Percentiles rank a stretch among this genome's conserved stretches.
These are phyloP conservation scores for Macaranga tanarius DNA, from an alignment of 441 rosid genomes.

Conservation along the genomic window DNA sequence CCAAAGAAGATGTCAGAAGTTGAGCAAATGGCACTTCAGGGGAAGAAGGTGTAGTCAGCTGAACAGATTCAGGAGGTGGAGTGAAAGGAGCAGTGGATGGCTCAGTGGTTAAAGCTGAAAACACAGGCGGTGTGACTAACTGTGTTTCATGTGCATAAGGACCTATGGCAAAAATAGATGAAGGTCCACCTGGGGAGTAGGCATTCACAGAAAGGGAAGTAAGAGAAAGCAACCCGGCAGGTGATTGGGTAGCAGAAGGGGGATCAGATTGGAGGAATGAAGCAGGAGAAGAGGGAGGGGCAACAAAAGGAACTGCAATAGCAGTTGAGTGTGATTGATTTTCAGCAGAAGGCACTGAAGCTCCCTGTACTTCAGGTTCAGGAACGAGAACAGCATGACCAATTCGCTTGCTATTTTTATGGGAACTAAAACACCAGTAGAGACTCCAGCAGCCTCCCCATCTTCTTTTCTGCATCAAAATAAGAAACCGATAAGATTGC, in stretches of 20 bases:
- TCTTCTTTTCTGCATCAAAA: constrained; percentile 63
- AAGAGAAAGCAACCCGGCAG: constrained; percentile 61
- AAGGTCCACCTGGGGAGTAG: constrained; percentile 67
- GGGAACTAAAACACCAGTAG: constrained; percentile 80
- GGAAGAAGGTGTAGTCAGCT: constrained; percentile 80
- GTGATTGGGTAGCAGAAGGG: constrained; percentile 79
- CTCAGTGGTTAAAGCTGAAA: constrained; percentile 87
- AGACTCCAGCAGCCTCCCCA: constrained; percentile 85
- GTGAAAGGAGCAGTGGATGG: constrained; percentile 94
- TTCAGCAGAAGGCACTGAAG: constrained; percentile 40
- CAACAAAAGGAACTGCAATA: constrained; percentile 64
- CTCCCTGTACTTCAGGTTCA: constrained; percentile 51
- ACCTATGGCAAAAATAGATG: constrained; percentile 72
- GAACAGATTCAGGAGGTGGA: constrained; percentile 89
- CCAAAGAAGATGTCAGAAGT: constrained; percentile 82
- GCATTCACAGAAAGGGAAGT: constrained; percentile 54
- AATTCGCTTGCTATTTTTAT: constrained; percentile 67
- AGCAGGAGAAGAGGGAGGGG: constrained; percentile 99
- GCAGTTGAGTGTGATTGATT: constrained; percentile 52
- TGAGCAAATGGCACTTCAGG: constrained; percentile 98
- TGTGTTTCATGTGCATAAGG: constrained; percentile 98
- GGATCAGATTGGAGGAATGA: constrained; percentile 88
- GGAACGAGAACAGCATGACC: constrained; percentile 82
- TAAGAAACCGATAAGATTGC: constrained; percentile 1
- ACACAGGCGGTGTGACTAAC: constrained; percentile 86